Conservation (phyloP, 2,329 filamentous ascomycete species). For the Fusarium sp. region DNA sequence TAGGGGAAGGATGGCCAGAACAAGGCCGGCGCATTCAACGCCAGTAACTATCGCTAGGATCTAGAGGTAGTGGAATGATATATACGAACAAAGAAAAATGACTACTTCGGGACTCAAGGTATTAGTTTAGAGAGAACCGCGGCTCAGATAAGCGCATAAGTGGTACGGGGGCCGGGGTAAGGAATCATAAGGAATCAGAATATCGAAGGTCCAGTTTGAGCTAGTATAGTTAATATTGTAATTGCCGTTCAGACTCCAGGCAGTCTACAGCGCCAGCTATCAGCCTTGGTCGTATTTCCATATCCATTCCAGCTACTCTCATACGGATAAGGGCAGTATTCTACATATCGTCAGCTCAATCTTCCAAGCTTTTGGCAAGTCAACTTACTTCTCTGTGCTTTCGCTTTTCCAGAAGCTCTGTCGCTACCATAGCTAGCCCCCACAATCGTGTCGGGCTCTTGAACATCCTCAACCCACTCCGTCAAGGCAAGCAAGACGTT, state of each 20-base stretch:
- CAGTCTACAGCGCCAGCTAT: neutral
- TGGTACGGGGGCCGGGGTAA: too few species aligned
- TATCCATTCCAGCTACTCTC: conserved; percentile 12
- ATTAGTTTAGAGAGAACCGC: too few species aligned
- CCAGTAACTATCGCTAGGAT: too few species aligned
- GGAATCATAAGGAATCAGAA: too few species aligned
- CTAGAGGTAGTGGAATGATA: too few species aligned
- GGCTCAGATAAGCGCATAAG: too few species aligned
- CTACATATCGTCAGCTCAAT: neutral
- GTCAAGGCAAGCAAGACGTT: conserved; percentile 1
- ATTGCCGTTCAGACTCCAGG: neutral
- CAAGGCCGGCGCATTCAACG: too few species aligned
- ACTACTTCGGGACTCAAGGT: too few species aligned
- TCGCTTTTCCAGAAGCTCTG: neutral
- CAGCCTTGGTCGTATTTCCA: neutral
- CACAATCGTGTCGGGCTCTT: neutral
- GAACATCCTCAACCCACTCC: neutral
- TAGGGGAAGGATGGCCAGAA: too few species aligned
- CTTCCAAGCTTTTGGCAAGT: fast-evolving
- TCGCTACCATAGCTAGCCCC: neutral
- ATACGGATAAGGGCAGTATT: conserved; percentile 9
- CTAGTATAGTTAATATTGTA: too few species aligned
- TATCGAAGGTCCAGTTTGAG: too few species aligned
- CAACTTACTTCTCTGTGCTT: neutral
- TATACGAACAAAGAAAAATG: too few species aligned